A percentile compares a stretch with the other conserved stretches of the same genome.
These are phyloP conservation scores for Sordariomycetes sp. DNA, from an alignment of 2,329 filamentous ascomycete species.

Conservation along the genomic window DNA sequence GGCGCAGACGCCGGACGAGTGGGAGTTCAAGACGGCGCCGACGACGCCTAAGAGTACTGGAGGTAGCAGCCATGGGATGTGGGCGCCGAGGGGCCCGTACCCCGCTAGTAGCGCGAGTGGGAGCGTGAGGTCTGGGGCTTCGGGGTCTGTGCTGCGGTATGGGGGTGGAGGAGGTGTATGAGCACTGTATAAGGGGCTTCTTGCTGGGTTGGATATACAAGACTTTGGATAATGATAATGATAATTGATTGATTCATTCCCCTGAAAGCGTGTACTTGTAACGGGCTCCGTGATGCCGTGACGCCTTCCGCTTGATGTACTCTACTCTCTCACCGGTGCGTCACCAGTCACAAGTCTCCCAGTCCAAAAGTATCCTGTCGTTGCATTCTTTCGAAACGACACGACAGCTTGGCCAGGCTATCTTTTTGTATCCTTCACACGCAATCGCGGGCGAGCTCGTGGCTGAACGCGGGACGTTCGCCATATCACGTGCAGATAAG, in stretches of 20 bases:
- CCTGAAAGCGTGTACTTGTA: neutral
- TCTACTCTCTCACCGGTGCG: too few relatives aligned
- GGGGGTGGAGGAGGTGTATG: constrained; percentile 13
- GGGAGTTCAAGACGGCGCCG: constrained; percentile 33
- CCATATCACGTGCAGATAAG: neutral
- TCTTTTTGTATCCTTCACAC: too few relatives aligned
- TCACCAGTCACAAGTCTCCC: too few relatives aligned
- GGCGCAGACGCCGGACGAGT: constrained; percentile 20
- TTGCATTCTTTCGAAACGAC: too few relatives aligned
- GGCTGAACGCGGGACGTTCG: neutral
- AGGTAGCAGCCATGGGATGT: constrained; percentile 24
- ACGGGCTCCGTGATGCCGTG: too few relatives aligned
- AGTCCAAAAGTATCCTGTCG: too few relatives aligned
- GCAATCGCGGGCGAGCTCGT: too few relatives aligned
- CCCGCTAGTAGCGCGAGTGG: constrained; percentile 19
- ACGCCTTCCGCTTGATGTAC: too few relatives aligned
- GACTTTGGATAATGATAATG: neutral
- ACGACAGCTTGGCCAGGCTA: too few relatives aligned
- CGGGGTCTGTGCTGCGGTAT: constrained; percentile 34
- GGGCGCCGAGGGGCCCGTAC: constrained; percentile 27
- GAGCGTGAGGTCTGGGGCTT: constrained; percentile 24
- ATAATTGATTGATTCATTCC: neutral
- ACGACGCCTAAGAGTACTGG: constrained; percentile 35
- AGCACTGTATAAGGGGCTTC: neutral
- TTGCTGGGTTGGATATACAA: neutral